Percentiles rank a stretch among this genome's conserved stretches.
phyloP scores from a whole-genome alignment of 2,329 filamentous ascomycete species.

The Mycosphaerella sp. region DNA sequence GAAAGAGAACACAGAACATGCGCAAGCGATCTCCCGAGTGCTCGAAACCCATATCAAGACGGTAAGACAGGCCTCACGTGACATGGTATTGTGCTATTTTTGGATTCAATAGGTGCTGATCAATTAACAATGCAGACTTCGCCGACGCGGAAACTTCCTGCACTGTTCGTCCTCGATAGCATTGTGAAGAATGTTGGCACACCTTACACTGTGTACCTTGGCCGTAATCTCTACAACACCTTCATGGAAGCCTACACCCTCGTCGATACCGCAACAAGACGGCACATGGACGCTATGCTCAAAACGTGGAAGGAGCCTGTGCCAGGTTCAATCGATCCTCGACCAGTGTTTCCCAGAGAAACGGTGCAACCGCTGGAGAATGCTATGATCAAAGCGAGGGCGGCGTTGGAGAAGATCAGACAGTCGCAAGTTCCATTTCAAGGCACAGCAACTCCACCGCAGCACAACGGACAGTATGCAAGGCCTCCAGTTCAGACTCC shows the following conservation, averaged over 20 bases:
- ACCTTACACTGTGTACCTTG: constrained; percentile 92
- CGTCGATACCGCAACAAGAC: constrained; percentile 73
- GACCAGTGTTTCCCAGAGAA: constrained; percentile 83
- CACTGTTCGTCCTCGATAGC: constrained; percentile 96
- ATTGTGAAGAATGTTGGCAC: constrained; percentile 98
- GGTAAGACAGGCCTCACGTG: constrained; percentile 55
- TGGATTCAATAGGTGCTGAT: constrained; percentile 31
- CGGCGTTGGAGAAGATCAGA: constrained; percentile 54
- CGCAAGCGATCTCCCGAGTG: constrained; percentile 82
- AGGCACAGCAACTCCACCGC: constrained; percentile 68
- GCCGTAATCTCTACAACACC: constrained; percentile 81
- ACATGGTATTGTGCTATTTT: constrained; percentile 10
- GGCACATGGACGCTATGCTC: constrained; percentile 94
- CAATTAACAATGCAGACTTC: constrained; percentile 57
- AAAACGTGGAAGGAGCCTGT: constrained; percentile 98
- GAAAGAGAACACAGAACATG: constrained; percentile 94
- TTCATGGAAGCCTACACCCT: constrained; percentile 96
- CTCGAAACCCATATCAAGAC: constrained; percentile 89
- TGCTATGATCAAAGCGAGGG: constrained; percentile 76
- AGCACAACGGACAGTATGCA: constrained; percentile 39
- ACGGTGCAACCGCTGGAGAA: constrained; percentile 89
- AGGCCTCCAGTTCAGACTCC: constrained; percentile 30
- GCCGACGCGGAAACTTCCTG: constrained; percentile 82
- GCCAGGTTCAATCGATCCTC: constrained; percentile 84
- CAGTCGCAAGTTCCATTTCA: constrained; percentile 53